Evolutionary conservation across 805 yeast species (phyloP), one percentile per base, ranked within the genome.

Genomic region (Yarrowia osloensis): DNA sequence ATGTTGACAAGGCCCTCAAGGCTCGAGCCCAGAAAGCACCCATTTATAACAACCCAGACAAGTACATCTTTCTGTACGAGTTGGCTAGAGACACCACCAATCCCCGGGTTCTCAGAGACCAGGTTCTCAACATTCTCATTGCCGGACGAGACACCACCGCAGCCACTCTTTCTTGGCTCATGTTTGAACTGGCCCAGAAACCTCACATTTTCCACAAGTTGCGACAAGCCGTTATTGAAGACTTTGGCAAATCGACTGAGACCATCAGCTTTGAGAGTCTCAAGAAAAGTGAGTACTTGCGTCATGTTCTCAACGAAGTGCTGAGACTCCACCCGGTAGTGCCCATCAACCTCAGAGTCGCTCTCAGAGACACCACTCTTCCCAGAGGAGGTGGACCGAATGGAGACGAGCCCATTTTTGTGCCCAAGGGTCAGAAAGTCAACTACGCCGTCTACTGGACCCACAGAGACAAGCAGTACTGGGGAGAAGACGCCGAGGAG

Each of bases 101-200:
- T 70, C 82, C 84, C 15, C 74, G 68, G 61, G 77, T 78, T 22
- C 79, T 84, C 68, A 77, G 86, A 62, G 85, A 82, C 71, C 86
- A 84, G 73, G 76, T 50, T 5, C 31, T 50, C 17, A 50, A 50
- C 21, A 50, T 50, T 21, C 39, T 50, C 6, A 50, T 50, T 82
- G 57, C 76, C 82, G 73, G 83, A 81, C 70, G 87, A 71, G 86
- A 84, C 71, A 84, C 86, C 42, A 84, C 87, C 12, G 86, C 86
- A 8, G 80, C 82, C 1, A 74, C 82, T 35, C 78, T 84, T 59
- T 79, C 84, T 13, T 82, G 79, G 72, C 72, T 79, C 24, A 75
- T 82, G 59, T 81, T 74, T 69, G 82, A 82, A 71, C 77, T 84
- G 52, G 80, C 83, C 11, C 76, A 81, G 66, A 73, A 82, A 71